Percentiles rank a stretch among this genome's conserved stretches.
phyloP scores from a whole-genome alignment of 305 asterid species.

The Stenogyne calaminthoides region DNA sequence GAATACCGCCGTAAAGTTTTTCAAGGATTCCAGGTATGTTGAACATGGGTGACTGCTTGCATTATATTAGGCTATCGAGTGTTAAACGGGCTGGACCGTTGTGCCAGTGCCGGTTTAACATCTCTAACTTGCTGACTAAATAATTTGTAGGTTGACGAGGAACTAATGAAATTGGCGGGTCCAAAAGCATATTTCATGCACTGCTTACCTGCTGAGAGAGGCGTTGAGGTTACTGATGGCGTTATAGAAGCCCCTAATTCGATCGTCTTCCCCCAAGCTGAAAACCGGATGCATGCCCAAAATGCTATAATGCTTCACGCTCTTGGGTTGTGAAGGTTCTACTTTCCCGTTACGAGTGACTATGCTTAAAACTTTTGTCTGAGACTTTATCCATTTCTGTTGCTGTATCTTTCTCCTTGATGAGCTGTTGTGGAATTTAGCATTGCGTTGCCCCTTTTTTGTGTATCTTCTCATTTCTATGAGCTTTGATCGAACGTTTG shows the following conservation, averaged over 20 bases:
- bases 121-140: neutral
- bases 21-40: conserved; percentile 87
- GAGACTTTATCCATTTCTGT: neutral
- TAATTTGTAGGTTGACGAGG: conserved; percentile 73
- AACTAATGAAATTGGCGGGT: conserved; percentile 88
- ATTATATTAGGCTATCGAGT: neutral
- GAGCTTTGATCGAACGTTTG: conserved; percentile 3
- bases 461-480: conserved; percentile 2
- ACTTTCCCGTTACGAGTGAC: neutral
- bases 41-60: neutral
- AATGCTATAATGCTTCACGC: conserved; percentile 94
- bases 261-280: conserved; percentile 89
- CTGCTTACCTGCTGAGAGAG: conserved; percentile 95
- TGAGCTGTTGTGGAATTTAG: conserved; percentile 15
- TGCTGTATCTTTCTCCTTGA: neutral
- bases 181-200: conserved; percentile 85
- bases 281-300: conserved; percentile 94
- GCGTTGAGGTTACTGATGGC: conserved; percentile 79
- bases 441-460: neutral
- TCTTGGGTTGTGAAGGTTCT: conserved; percentile 58
- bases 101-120: neutral
- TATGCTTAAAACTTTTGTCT: neutral
- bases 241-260: conserved; percentile 87
- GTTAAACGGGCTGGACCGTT: neutral
- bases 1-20: conserved; percentile 80